A percentile compares a stretch with the other conserved stretches of the same genome.
Evolutionary conservation across 163 green algal genomes (phyloP).

Genomic region (Coccomyxa subellipsoidea): DNA sequence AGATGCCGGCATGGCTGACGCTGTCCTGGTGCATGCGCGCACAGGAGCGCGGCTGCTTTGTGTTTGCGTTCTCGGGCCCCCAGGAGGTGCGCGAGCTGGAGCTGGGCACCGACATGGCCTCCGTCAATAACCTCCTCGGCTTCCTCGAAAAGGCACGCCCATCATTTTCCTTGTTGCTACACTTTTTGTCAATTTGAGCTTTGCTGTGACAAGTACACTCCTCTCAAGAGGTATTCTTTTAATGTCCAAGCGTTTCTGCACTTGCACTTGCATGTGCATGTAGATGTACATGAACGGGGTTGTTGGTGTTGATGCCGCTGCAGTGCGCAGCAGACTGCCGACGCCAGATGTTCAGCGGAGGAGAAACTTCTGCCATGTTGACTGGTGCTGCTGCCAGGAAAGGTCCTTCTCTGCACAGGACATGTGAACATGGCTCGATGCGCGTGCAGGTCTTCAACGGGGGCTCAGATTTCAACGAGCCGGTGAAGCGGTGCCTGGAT

Average conservation of each 20-base stretch:
- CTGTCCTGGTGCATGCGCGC: background rate
- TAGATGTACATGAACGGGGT: too few species aligned
- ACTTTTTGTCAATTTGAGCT: too few species aligned
- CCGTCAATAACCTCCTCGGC: constrained; percentile 56
- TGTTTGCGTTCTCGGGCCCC: constrained; percentile 61
- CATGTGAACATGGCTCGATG: background rate
- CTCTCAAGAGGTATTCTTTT: too few species aligned
- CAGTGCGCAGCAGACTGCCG: too few species aligned
- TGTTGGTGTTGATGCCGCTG: too few species aligned
- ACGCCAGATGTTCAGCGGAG: too few species aligned
- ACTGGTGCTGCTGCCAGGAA: background rate
- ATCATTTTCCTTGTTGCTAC: background rate
- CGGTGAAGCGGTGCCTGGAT: constrained; percentile 66
- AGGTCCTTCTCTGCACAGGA: too few species aligned
- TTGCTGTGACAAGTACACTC: too few species aligned
- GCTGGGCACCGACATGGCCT: constrained; percentile 50
- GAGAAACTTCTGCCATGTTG: too few species aligned
- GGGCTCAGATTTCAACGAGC: constrained; percentile 81
- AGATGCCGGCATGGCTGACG: too few species aligned
- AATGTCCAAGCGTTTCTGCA: too few species aligned
- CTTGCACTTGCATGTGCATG: too few species aligned
- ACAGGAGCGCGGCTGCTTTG: constrained; percentile 57
- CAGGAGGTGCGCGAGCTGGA: constrained; percentile 60
- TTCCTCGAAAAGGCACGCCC: constrained; percentile 52
- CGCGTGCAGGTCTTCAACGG: constrained; percentile 68